Evolutionary conservation across 441 rosid genomes (phyloP).

Genomic region (Croton setiger): DNA sequence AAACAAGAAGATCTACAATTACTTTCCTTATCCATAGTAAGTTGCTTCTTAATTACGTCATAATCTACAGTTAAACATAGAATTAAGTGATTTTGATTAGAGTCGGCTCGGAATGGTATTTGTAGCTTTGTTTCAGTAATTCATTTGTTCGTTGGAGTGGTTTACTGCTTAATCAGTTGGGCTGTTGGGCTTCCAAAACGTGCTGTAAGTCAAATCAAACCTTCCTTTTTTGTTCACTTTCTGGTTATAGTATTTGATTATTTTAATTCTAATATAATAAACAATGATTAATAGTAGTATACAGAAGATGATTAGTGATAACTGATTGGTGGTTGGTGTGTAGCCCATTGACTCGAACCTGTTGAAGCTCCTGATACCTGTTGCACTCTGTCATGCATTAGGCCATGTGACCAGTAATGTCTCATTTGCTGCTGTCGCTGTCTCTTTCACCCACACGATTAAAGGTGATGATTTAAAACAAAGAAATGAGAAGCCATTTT

Average conservation of each 20-base stretch:
- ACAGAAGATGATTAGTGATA: background rate
- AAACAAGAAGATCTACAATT: conserved; percentile 96
- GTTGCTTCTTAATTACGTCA: conserved; percentile 17
- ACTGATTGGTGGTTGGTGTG: conserved; percentile 19
- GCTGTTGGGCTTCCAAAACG: conserved; percentile 92
- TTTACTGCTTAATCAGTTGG: conserved; percentile 86
- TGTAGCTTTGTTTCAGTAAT: conserved; percentile 87
- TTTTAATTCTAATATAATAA: background rate
- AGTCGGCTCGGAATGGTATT: conserved; percentile 3
- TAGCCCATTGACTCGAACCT: conserved; percentile 79
- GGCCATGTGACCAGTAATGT: conserved; percentile 94
- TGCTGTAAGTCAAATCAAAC: conserved; percentile 57
- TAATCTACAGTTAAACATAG: background rate
- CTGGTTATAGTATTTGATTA: background rate
- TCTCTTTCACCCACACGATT: conserved; percentile 89
- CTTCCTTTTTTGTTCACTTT: background rate
- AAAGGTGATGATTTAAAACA: conserved; percentile 46
- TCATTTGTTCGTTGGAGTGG: conserved; percentile 90
- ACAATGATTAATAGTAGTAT: too few species aligned
- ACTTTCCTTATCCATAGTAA: conserved; percentile 96
- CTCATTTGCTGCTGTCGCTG: conserved; percentile 95
- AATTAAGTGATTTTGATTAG: background rate
- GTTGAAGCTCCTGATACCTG: conserved; percentile 77
- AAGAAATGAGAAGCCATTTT: background rate
- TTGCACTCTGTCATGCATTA: conserved; percentile 82